Conservation (phyloP, 108 stramenopile species). For the Discostella pseudostelligera region DNA sequence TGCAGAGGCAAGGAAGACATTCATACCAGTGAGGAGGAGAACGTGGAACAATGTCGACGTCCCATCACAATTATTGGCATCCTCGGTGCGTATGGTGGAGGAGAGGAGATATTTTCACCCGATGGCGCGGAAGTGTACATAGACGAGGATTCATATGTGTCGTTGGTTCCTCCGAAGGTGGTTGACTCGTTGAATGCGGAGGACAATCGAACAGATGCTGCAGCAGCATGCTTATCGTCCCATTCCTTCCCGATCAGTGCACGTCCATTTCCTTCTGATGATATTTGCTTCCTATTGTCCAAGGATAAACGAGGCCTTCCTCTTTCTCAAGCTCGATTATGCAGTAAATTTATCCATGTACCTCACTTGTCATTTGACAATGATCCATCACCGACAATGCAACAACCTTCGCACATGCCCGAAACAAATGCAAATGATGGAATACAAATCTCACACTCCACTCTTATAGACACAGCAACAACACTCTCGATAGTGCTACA, state of each 20-base stretch:
- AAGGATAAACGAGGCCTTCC: slow-evolving; percentile 58
- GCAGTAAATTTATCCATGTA: slow-evolving; percentile 74
- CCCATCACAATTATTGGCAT: slow-evolving; percentile 43
- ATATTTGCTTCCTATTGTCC: slow-evolving; percentile 45
- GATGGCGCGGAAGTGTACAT: slow-evolving; percentile 31
- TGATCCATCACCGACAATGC: not conserved
- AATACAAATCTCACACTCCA: slow-evolving; percentile 18
- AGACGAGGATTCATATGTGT: slow-evolving; percentile 21
- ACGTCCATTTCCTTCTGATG: slow-evolving; percentile 32
- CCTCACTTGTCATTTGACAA: slow-evolving; percentile 53
- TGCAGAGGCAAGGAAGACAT: not conserved
- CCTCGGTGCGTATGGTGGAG: slow-evolving; percentile 46
- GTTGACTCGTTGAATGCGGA: not conserved
- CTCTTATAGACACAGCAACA: slow-evolving; percentile 59
- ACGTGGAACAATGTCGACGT: not conserved
- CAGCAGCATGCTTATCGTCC: slow-evolving; percentile 7
- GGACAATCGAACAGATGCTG: not conserved
- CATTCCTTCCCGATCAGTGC: slow-evolving; percentile 35
- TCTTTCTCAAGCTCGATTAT: slow-evolving; percentile 51
- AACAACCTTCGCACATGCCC: not conserved
- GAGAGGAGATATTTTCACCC: slow-evolving; percentile 36
- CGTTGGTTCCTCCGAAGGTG: slow-evolving; percentile 6
- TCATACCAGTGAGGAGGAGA: not conserved
- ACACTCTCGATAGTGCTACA: slow-evolving; percentile 70
- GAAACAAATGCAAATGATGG: not conserved